These are phyloP conservation scores for Leptoxyphium fumago DNA, from an alignment of 2,329 filamentous ascomycete species.

Conservation along the genomic window DNA sequence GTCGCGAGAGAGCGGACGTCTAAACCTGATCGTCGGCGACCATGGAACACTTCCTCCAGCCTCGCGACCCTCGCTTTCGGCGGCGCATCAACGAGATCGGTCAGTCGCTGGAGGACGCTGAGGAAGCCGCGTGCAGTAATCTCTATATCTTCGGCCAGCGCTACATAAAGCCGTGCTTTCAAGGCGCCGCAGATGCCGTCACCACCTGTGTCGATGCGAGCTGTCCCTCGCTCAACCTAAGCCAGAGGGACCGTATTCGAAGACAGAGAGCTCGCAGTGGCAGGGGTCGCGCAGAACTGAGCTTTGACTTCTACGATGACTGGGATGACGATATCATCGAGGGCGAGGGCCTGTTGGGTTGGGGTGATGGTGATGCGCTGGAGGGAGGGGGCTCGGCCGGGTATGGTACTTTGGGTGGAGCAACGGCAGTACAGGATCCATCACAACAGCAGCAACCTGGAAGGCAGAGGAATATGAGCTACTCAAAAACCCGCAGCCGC, in stretches of 20 bases:
- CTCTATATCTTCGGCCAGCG: conserved; percentile 80
- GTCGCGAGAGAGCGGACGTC: neutral
- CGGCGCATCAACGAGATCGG: conserved; percentile 89
- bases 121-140: conserved; percentile 78
- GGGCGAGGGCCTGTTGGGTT: conserved; percentile 51
- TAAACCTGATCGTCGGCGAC: neutral
- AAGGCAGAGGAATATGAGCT: conserved; percentile 74
- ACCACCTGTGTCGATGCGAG: conserved; percentile 50
- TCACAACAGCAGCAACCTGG: conserved; percentile 41
- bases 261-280: conserved; percentile 50
- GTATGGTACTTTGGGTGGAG: conserved; percentile 11
- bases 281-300: conserved; percentile 57
- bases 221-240: conserved; percentile 22
- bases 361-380: conserved; percentile 66
- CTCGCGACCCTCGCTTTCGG: conserved; percentile 65
- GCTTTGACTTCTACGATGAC: conserved; percentile 96
- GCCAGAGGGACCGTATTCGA: conserved; percentile 38
- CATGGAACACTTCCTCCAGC: neutral
- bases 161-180: conserved; percentile 70
- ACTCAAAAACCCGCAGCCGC: conserved; percentile 30
- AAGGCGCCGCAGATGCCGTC: conserved; percentile 49
- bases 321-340: conserved; percentile 59
- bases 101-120: conserved; percentile 78
- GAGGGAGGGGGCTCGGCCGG: conserved; percentile 49
- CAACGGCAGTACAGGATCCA: neutral